Percentiles rank a stretch among this genome's conserved stretches.
Evolutionary conservation across 441 rosid species (phyloP).

Genomic region (Manihot esculenta): DNA sequence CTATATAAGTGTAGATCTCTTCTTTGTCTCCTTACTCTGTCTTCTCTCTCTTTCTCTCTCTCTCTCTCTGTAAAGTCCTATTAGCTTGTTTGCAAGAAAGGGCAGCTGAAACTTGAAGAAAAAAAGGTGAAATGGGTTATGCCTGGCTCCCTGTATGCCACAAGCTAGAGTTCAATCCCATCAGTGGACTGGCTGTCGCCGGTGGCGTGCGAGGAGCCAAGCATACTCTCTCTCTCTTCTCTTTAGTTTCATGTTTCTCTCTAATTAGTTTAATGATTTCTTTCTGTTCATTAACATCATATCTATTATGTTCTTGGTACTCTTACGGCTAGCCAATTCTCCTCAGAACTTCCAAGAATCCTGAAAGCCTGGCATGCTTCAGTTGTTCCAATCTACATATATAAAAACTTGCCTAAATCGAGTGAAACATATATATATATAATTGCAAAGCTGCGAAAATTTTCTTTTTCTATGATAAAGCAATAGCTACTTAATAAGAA

Average conservation of each 20-base stretch:
- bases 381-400: too few relatives aligned
- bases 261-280: too few relatives aligned
- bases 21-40: not conserved
- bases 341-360: too few relatives aligned
- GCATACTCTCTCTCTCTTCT: slow-evolving; percentile 36
- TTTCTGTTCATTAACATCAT: too few relatives aligned
- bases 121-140: slow-evolving; percentile 30
- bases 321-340: too few relatives aligned
- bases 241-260: not conserved
- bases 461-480: too few relatives aligned
- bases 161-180: slow-evolving; percentile 37
- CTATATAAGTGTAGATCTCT: not conserved
- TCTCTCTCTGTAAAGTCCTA: not conserved
- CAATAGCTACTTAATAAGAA: too few relatives aligned
- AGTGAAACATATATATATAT: too few relatives aligned
- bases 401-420: too few relatives aligned
- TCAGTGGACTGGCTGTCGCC: slow-evolving; percentile 31
- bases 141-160: slow-evolving; percentile 88
- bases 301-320: too few relatives aligned
- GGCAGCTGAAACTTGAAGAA: not conserved
- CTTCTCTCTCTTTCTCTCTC: slow-evolving; percentile 9
- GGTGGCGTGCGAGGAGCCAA: slow-evolving; percentile 69
- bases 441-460: too few relatives aligned
- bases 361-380: too few relatives aligned
- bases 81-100: not conserved